These are phyloP conservation scores for Flaveria trinervia DNA, from an alignment of 129 eudicot genomes.

Conservation along the genomic window DNA sequence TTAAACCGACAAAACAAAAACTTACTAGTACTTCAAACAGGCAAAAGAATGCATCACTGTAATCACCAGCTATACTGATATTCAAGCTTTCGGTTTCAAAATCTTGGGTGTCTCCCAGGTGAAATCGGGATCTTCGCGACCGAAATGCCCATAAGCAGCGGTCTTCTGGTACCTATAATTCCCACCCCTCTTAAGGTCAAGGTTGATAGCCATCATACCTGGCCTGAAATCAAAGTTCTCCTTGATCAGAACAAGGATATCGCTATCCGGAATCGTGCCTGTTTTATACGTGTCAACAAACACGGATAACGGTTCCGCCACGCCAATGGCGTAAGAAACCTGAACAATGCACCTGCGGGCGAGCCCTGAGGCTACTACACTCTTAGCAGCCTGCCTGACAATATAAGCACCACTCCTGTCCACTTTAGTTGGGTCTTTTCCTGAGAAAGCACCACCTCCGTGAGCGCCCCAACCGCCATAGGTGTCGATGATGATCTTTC, in stretches of 20 bases:
- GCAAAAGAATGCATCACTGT: too few relatives aligned
- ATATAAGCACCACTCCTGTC: conserved; percentile 78
- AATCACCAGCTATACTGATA: too few relatives aligned
- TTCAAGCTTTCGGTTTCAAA: conserved; percentile 60
- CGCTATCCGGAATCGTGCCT: conserved; percentile 64
- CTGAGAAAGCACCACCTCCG: conserved; percentile 71
- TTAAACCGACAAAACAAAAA: conserved; percentile 20
- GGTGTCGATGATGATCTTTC: conserved; percentile 58
- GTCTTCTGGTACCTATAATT: conserved; percentile 78
- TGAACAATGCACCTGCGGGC: conserved; percentile 76
- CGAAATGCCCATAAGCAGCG: conserved; percentile 80
- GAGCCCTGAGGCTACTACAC: conserved; percentile 67
- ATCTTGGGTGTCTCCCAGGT: conserved; percentile 76
- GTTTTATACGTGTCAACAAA: conserved; percentile 72
- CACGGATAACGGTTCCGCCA: conserved; percentile 72
- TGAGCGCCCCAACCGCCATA: conserved; percentile 46
- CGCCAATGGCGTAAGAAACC: conserved; percentile 76
- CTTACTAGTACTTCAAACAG: neutral
- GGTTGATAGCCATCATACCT: conserved; percentile 70
- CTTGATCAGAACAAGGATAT: conserved; percentile 63
- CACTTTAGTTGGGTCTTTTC: conserved; percentile 71
- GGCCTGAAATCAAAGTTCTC: conserved; percentile 77
- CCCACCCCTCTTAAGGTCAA: conserved; percentile 69
- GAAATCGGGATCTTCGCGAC: conserved; percentile 74
- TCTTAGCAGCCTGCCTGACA: conserved; percentile 76